Evolutionary conservation across 2,329 filamentous ascomycete genomes (phyloP).

Genomic region (Magnaporthiopsis incrustans): DNA sequence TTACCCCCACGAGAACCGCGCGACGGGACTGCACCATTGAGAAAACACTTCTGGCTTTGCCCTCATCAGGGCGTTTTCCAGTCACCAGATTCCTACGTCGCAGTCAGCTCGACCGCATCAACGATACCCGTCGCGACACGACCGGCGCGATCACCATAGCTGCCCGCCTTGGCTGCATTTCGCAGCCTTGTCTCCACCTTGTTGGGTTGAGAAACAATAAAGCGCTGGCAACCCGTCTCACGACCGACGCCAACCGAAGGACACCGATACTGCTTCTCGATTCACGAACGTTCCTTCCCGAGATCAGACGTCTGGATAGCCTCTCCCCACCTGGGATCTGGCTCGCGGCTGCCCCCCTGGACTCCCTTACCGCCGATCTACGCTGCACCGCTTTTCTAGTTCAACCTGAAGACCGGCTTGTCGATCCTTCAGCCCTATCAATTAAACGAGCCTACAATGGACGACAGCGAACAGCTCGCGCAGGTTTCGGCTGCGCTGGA

Average conservation of each 20-base stretch:
- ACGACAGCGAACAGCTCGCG: slow-evolving; percentile 34
- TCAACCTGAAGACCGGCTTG: neutral
- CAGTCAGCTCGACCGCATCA: neutral
- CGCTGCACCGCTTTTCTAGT: neutral
- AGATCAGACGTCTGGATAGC: neutral
- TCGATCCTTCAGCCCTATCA: neutral
- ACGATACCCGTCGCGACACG: neutral
- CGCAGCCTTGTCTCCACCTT: neutral
- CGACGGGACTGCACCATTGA: neutral
- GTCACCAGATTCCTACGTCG: no score
- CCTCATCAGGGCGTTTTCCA: no score
- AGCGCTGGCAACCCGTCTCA: neutral
- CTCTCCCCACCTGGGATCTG: neutral
- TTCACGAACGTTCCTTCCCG: neutral
- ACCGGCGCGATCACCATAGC: neutral
- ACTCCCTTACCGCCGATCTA: neutral
- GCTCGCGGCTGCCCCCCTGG: neutral
- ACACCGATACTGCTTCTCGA: neutral
- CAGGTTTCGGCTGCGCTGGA: slow-evolving; percentile 32
- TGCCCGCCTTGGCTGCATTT: neutral
- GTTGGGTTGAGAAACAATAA: neutral
- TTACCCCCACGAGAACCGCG: neutral
- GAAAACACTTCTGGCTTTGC: neutral
- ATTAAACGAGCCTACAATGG: slow-evolving; percentile 27
- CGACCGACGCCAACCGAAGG: neutral